Evolutionary conservation across 2,329 filamentous ascomycete genomes (phyloP).

Genomic region (Colletotrichum tropicicola): DNA sequence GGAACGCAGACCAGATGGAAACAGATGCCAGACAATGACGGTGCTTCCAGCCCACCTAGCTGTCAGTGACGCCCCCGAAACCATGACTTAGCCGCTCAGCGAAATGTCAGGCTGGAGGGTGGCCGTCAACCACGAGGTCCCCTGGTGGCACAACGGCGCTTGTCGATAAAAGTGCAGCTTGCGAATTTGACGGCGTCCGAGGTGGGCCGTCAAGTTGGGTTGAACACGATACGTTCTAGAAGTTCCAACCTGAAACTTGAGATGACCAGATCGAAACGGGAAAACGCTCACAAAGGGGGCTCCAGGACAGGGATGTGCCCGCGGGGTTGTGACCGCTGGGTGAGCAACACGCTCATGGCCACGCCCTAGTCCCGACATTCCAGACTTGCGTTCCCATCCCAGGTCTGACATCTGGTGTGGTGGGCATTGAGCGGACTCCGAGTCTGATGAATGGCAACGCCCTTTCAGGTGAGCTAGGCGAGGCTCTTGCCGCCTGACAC

Average conservation of each 20-base stretch:
- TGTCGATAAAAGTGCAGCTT: constrained; percentile 28
- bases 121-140: not conserved
- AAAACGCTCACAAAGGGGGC: not conserved
- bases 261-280: constrained; percentile 21
- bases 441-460: not conserved
- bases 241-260: constrained; percentile 29
- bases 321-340: not conserved
- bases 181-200: constrained; percentile 22
- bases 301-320: constrained; percentile 14
- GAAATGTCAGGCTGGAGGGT: not conserved
- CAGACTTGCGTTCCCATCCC: not conserved
- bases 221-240: constrained; percentile 24
- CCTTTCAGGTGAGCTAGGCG: not conserved
- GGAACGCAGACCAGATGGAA: not conserved
- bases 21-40: not conserved
- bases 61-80: constrained; percentile 1
- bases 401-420: constrained; percentile 19
- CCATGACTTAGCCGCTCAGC: not conserved
- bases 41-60: not conserved
- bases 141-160: not conserved
- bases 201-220: constrained; percentile 20
- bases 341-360: not conserved
- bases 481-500: constrained; percentile 1
- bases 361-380: not conserved
- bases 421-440: not conserved